Percentiles rank a stretch among this genome's conserved stretches.
Evolutionary conservation across 78 protist genomes (phyloP).

Genomic region (Dictyostelium capitatum): DNA sequence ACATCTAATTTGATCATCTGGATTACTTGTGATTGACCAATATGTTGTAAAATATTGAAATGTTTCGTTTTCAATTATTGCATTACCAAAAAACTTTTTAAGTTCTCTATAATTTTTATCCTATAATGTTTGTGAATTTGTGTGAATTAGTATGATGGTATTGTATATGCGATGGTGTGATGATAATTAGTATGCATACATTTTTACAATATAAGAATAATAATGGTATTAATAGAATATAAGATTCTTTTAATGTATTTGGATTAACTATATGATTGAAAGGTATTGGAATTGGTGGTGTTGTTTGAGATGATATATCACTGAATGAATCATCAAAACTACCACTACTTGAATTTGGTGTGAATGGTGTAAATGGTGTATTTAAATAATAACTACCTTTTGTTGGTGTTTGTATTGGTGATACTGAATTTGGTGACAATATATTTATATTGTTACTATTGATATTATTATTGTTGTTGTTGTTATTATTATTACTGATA

Average conservation of each 20-base stretch:
- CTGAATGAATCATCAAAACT: too few relatives aligned
- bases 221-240: neutral
- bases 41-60: slow-evolving; percentile 9
- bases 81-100: slow-evolving; percentile 13
- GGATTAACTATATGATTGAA: slow-evolving; percentile 14
- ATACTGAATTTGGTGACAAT: neutral
- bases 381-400: neutral
- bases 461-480: neutral
- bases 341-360: neutral
- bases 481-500: neutral
- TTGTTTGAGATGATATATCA: too few relatives aligned
- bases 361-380: slow-evolving; percentile 7
- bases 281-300: neutral
- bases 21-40: neutral
- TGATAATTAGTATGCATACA: neutral
- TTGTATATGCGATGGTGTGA: too few relatives aligned
- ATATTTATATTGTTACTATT: neutral
- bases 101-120: slow-evolving; percentile 24
- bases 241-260: slow-evolving; percentile 3
- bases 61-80: slow-evolving; percentile 1
- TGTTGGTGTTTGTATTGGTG: slow-evolving; percentile 1
- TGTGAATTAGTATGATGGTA: neutral
- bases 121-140: neutral
- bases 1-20: slow-evolving; percentile 4
- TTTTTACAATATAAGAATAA: slow-evolving; percentile 6